A percentile compares a stretch with the other conserved stretches of the same genome.
Evolutionary conservation across 139 green algal genomes (phyloP).

Genomic region (Zygnema circumcarinatum): DNA sequence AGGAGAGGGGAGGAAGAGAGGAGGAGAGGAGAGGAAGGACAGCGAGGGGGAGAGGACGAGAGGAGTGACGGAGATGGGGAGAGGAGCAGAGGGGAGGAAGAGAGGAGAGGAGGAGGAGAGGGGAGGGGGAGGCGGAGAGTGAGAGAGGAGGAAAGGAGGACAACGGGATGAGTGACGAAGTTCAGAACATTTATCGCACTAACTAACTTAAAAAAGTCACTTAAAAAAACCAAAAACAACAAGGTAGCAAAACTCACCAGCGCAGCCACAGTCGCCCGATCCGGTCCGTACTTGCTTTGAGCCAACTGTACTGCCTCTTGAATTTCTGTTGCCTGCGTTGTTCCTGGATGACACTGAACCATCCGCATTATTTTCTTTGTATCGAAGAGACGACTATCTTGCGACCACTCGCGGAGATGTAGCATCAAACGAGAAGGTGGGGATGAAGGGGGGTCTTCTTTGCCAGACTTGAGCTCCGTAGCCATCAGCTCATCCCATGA

Average conservation of each 20-base stretch:
- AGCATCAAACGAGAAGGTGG: constrained; percentile 56
- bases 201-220: too few relatives aligned
- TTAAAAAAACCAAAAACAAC: too few relatives aligned
- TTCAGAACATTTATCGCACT: too few relatives aligned
- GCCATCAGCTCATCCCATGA: constrained; percentile 71
- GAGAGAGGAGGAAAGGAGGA: too few relatives aligned
- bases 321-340: constrained; percentile 70
- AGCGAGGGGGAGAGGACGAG: too few relatives aligned
- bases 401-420: constrained; percentile 34
- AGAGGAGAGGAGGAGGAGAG: too few relatives aligned
- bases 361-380: constrained; percentile 61
- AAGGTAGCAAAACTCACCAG: constrained; percentile 35
- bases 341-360: constrained; percentile 73
- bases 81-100: too few relatives aligned
- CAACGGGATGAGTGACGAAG: too few relatives aligned
- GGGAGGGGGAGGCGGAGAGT: too few relatives aligned
- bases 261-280: constrained; percentile 25
- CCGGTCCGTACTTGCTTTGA: constrained; percentile 25
- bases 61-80: too few relatives aligned
- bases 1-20: too few relatives aligned
- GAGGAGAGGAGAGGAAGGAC: too few relatives aligned
- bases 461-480: constrained; percentile 72
- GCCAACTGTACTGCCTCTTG: constrained; percentile 41
- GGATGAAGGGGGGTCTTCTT: constrained; percentile 63
- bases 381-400: constrained; percentile 49